phyloP scores from a whole-genome alignment of 179 eudicot species.

The Monotropa hypopitys region DNA sequence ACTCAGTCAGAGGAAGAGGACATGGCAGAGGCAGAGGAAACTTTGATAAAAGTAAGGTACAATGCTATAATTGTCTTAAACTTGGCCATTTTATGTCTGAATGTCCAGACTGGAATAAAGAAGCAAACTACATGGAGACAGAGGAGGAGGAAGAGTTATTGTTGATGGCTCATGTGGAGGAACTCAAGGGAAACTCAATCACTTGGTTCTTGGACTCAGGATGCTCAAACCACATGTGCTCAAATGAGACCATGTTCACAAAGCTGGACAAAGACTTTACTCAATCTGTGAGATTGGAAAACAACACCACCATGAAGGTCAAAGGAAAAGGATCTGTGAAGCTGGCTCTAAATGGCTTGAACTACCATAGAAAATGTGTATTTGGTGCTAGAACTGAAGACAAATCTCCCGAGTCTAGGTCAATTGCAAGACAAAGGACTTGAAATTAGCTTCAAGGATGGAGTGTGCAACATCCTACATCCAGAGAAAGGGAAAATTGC shows the following conservation, averaged over 20 bases:
- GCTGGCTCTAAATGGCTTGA: background rate
- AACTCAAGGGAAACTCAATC: background rate
- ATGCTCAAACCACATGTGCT: constrained; percentile 9
- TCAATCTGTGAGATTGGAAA: background rate
- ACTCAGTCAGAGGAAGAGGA: background rate
- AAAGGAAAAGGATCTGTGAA: background rate
- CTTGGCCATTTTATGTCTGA: background rate
- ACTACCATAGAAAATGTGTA: background rate
- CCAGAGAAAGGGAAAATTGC: background rate
- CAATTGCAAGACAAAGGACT: background rate
- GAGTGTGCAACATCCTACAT: background rate
- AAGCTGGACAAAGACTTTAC: background rate
- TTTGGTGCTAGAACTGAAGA: background rate
- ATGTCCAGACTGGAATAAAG: background rate
- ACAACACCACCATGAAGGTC: background rate
- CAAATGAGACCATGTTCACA: background rate
- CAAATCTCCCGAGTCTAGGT: background rate
- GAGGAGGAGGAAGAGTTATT: background rate
- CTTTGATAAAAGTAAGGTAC: background rate
- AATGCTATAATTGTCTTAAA: background rate
- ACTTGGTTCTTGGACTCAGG: constrained; percentile 9
- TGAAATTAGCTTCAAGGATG: background rate
- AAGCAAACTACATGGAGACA: background rate
- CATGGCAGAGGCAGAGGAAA: background rate
- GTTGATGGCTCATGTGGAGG: constrained; percentile 1